Conservation (phyloP, 2,329 filamentous ascomycete genomes). For the Periconia sp. region DNA sequence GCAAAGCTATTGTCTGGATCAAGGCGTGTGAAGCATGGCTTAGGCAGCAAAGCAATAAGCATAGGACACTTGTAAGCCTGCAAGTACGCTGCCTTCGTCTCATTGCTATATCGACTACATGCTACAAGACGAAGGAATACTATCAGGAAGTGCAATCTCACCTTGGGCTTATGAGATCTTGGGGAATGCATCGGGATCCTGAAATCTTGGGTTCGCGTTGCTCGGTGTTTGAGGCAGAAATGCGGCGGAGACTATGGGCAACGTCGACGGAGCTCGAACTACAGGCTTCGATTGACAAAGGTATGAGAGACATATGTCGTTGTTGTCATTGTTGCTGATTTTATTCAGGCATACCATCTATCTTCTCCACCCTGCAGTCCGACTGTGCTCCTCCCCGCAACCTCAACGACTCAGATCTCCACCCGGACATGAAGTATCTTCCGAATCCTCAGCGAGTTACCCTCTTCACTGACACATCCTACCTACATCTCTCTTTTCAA, state of each 20-base stretch:
- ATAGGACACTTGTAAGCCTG: constrained; percentile 54
- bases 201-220: constrained; percentile 34
- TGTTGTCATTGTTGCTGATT: not conserved
- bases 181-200: constrained; percentile 58
- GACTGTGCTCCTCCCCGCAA: constrained; percentile 57
- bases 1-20: constrained; percentile 46
- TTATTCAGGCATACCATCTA: constrained; percentile 53
- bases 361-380: constrained; percentile 47
- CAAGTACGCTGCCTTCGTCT: constrained; percentile 57
- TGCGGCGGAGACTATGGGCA: constrained; percentile 62
- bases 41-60: constrained; percentile 56
- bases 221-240: constrained; percentile 52
- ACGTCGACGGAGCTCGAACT: constrained; percentile 62
- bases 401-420: constrained; percentile 56
- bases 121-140: constrained; percentile 46
- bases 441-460: constrained; percentile 17
- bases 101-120: constrained; percentile 55
- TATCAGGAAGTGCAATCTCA: constrained; percentile 26
- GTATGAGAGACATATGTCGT: constrained; percentile 2
- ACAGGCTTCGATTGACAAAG: constrained; percentile 59
- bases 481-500: constrained; percentile 16
- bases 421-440: constrained; percentile 11
- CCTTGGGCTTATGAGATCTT: constrained; percentile 56
- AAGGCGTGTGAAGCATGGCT: constrained; percentile 50
- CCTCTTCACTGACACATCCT: constrained; percentile 27